These are phyloP conservation scores for Xylaria flabelliformis DNA, from an alignment of 495 filamentous ascomycete genomes.

Conservation along the genomic window DNA sequence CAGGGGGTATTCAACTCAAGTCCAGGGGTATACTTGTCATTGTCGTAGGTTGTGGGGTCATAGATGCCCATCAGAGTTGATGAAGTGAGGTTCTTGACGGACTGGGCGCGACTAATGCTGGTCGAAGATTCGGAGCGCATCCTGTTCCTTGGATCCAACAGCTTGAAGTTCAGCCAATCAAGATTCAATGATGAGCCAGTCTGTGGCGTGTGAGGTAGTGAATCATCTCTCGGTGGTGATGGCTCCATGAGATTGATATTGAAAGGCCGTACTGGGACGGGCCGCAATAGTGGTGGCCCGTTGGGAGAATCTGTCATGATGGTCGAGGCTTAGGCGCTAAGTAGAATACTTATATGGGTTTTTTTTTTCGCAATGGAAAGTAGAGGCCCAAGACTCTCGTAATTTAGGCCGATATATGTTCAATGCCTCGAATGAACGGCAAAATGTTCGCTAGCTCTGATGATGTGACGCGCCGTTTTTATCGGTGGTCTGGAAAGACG, in stretches of 20 bases:
- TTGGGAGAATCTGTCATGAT: constrained; percentile 43
- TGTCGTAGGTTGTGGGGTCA: constrained; percentile 64
- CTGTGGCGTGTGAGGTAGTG: constrained; percentile 54
- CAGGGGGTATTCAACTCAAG: constrained; percentile 60
- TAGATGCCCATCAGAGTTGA: constrained; percentile 94
- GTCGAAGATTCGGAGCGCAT: constrained; percentile 37
- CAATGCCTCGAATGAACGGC: not conserved
- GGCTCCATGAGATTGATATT: constrained; percentile 62
- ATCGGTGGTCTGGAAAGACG: not conserved
- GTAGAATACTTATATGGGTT: not conserved
- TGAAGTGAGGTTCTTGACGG: constrained; percentile 84
- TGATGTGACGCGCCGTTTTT: not conserved
- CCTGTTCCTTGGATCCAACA: constrained; percentile 45
- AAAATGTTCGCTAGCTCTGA: not conserved
- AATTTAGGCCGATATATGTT: not conserved
- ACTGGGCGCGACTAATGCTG: constrained; percentile 67
- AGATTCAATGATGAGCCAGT: constrained; percentile 32
- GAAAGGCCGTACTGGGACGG: constrained; percentile 78
- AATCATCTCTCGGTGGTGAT: constrained; percentile 53
- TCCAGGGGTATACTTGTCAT: constrained; percentile 44
- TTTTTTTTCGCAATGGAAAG: not conserved
- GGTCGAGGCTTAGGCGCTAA: not conserved
- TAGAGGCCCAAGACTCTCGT: not conserved
- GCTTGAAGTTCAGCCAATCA: constrained; percentile 39
- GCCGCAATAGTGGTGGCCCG: constrained; percentile 66